Evolutionary conservation across 495 filamentous ascomycete genomes (phyloP), one percentile per base, ranked within the genome.

Genomic region (Margaritispora aquatica): DNA sequence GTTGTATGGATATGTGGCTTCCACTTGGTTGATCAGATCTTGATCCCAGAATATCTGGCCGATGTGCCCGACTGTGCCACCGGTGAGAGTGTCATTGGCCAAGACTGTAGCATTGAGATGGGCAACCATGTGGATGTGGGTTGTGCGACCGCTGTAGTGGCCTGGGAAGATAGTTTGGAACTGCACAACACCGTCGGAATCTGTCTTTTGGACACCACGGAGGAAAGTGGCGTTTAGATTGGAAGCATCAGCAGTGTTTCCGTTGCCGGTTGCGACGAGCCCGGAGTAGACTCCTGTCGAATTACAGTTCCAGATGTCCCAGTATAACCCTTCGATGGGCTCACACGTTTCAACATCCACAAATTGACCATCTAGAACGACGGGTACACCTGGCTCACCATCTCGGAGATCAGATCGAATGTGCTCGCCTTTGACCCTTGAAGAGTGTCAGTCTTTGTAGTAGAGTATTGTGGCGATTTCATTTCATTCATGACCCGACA

Each of bases 21-120:
- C 79, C 31, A 88, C 81, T 31, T 74, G 75, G 17, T 61, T 68
- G 60, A 82, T 77, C 19, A 86, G 75, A 27, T 72, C 75, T 63
- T 87, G 77, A 55, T 81, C 80, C 70, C 80, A 88, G 78, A 84
- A 88, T 15, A 87, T 61, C 68, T 88, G 84, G 55, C 84, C 72
- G 55, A 85, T 73, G 67, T 88, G 81, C 17, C 74, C 69, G 15
- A 80, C 75, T 0, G 63, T 64, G 17, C 78, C 80, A 47, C 74
- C 75, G 15, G 68, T 72, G 57, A 79, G 55, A 17, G 77, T 83
- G 64, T 72, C 71, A 69, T 82, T 84, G 15, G 68, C 51, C 44
- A 71, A 59, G 2, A 73, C 53, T 0, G 65, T 72, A 17, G 73
- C 77, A 58, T 76, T 70, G 31, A 71, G 55, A 59, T 82, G 80